Conservation (phyloP, 768 basidiomycete species). For the Chlorophyllum brunneum region DNA sequence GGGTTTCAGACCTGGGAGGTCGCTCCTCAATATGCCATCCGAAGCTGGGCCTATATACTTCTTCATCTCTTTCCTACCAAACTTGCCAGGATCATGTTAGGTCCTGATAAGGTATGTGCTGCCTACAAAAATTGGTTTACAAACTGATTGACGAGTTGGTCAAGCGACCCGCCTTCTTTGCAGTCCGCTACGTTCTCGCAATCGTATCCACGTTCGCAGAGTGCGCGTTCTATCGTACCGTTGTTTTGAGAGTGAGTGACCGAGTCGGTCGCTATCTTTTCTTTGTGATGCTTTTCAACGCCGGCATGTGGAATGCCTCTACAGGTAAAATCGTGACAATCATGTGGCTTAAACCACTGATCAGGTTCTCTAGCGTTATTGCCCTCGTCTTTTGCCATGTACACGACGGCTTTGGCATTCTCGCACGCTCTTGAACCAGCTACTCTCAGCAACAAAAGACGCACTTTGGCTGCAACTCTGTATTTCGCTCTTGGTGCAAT, state of each 20-base stretch:
- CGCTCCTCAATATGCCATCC: slow-evolving; percentile 84
- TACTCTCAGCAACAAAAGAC: slow-evolving; percentile 43
- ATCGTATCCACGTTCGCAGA: slow-evolving; percentile 74
- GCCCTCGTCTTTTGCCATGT: slow-evolving; percentile 95
- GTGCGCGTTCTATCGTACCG: slow-evolving; percentile 75
- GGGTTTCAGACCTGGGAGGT: slow-evolving; percentile 99
- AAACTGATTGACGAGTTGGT: slow-evolving; percentile 5
- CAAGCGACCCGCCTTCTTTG: slow-evolving; percentile 87
- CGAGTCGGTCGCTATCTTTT: slow-evolving; percentile 92
- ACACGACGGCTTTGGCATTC: slow-evolving; percentile 75
- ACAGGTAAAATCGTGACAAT: slow-evolving; percentile 46
- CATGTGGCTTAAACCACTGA: slow-evolving; percentile 11
- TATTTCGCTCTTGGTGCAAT: slow-evolving; percentile 79
- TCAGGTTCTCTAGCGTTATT: slow-evolving; percentile 64
- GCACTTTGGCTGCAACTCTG: slow-evolving; percentile 63
- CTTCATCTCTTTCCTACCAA: slow-evolving; percentile 71
- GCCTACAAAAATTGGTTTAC: background rate
- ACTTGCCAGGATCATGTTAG: slow-evolving; percentile 45
- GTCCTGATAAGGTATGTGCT: slow-evolving; percentile 58
- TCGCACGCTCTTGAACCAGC: slow-evolving; percentile 64
- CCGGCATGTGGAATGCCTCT: slow-evolving; percentile 95
- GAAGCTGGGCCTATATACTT: slow-evolving; percentile 92
- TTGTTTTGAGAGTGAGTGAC: slow-evolving; percentile 80
- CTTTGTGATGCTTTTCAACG: slow-evolving; percentile 78
- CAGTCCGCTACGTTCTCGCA: slow-evolving; percentile 76